Evolutionary conservation across 495 filamentous ascomycete species (phyloP), one percentile per base, ranked within the genome.

Genomic region (Penicillium cinerascens): DNA sequence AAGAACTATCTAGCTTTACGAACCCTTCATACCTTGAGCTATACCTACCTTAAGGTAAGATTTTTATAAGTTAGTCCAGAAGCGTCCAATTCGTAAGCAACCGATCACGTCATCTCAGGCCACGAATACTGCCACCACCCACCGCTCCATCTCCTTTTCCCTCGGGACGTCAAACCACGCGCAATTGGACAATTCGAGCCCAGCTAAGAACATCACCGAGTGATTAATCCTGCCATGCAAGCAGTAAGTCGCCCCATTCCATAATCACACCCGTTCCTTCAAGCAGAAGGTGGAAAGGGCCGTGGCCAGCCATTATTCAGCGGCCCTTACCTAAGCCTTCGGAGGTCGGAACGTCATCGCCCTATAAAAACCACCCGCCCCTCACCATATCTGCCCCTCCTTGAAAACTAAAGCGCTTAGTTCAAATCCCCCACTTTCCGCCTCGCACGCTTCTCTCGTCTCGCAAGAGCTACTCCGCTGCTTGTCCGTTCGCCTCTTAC

Each of bases 281-380:
- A 13, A n/a, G 29, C 13, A 13, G 22, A 26, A 16, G 11, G 18
- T 26, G 35, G 17, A 36, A 15, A 58, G 29, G 29, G 27, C n/a
- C n/a, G 29, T 4, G 7, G 8, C n/a, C n/a, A 4, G 8, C 37
- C 37, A 39, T 59, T 54, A 59, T 58, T 60, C 52, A 65, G 39
- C 55, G 8, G 29, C 26, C 20, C 51, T 66, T 66, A 66, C 60
- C 52, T 66, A 66, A 66, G 43, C 60, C 16, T 37, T 6, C 29
- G 6, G 27, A 20, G 43, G 22, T 39, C 55, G 29, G 44, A 61
- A 56, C 60, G 63, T 64, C 60, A 66, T 64, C 33, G 47, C 49
- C 56, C 52, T 66, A 66, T 64, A 61, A 64, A 61, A 64, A 51
- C 51, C 47, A 25, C 45, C n/a, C 39, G 63, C 63, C 63, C 63